Evolutionary conservation across 2,329 filamentous ascomycete species (phyloP).

Genomic region (Blumeriella jaapii): DNA sequence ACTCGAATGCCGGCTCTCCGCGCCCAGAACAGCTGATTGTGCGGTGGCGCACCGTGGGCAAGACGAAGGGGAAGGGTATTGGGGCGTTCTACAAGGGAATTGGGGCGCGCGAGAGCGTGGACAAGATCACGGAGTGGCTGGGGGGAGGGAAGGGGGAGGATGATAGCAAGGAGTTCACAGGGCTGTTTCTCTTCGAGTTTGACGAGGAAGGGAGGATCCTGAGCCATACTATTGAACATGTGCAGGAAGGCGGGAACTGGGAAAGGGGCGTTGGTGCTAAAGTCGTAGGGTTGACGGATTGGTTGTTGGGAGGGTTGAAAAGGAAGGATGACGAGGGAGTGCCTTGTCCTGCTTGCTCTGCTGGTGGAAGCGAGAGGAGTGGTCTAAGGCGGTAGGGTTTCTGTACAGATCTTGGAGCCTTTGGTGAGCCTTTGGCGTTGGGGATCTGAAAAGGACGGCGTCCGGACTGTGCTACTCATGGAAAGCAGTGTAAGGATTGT

Average conservation of each 20-base stretch:
- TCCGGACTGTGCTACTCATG: not conserved
- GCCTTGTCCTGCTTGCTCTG: conserved; percentile 25
- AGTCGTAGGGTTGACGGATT: conserved; percentile 87
- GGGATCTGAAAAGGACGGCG: not conserved
- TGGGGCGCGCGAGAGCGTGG: conserved; percentile 35
- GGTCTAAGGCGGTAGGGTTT: conserved; percentile 2
- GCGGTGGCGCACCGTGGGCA: conserved; percentile 66
- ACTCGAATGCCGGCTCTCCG: conserved; percentile 26
- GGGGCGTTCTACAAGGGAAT: conserved; percentile 34
- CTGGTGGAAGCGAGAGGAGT: conserved; percentile 2
- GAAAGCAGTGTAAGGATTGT: too few relatives aligned
- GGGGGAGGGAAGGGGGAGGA: conserved; percentile 39
- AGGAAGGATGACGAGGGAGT: conserved; percentile 27
- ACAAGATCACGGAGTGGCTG: conserved; percentile 39
- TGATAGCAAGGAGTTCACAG: conserved; percentile 68
- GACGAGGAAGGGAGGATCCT: conserved; percentile 74
- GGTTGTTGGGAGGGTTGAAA: conserved; percentile 73
- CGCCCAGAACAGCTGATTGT: conserved; percentile 76
- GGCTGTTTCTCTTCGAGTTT: conserved; percentile 92
- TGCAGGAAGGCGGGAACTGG: conserved; percentile 72
- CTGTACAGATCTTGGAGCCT: too few relatives aligned
- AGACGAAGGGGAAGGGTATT: conserved; percentile 31
- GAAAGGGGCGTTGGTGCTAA: conserved; percentile 70
- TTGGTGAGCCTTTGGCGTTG: not conserved
- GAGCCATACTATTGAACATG: conserved; percentile 89